These are phyloP conservation scores for Cryptococcus hybrid DNA, from an alignment of 1,284 basidiomycete genomes.

Conservation along the genomic window DNA sequence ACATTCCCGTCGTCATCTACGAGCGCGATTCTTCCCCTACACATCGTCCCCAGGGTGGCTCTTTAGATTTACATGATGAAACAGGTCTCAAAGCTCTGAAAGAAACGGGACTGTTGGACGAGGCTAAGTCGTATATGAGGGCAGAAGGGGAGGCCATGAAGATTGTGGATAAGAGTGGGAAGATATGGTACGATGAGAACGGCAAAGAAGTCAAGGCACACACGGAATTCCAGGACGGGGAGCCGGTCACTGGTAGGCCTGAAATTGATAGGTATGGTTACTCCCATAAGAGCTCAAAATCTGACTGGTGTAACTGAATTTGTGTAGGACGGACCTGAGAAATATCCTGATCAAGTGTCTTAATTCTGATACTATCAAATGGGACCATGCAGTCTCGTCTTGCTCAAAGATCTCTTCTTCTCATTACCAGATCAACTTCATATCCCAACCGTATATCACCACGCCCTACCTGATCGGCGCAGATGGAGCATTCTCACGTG, in stretches of 20 bases:
- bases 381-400: too few relatives aligned
- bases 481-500: too few relatives aligned
- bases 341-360: conserved; percentile 19
- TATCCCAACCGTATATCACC: too few relatives aligned
- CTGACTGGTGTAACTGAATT: background rate
- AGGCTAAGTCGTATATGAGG: conserved; percentile 13
- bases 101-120: conserved; percentile 37
- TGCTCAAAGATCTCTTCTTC: too few relatives aligned
- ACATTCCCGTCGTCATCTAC: too few relatives aligned
- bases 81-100: conserved; percentile 41
- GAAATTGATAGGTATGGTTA: conserved; percentile 31
- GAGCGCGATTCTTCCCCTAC: conserved; percentile 13
- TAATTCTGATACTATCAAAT: too few relatives aligned
- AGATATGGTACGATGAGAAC: conserved; percentile 17
- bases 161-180: conserved; percentile 14
- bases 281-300: background rate
- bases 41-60: conserved; percentile 49
- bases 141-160: conserved; percentile 17
- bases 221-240: background rate
- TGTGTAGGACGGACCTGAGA: conserved; percentile 29
- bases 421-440: too few relatives aligned
- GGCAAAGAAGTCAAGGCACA: background rate
- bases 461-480: too few relatives aligned
- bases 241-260: conserved; percentile 14
- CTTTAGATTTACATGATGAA: conserved; percentile 50